Conservation (phyloP, 1,139 yeast genomes). For the Pichia sp. region DNA sequence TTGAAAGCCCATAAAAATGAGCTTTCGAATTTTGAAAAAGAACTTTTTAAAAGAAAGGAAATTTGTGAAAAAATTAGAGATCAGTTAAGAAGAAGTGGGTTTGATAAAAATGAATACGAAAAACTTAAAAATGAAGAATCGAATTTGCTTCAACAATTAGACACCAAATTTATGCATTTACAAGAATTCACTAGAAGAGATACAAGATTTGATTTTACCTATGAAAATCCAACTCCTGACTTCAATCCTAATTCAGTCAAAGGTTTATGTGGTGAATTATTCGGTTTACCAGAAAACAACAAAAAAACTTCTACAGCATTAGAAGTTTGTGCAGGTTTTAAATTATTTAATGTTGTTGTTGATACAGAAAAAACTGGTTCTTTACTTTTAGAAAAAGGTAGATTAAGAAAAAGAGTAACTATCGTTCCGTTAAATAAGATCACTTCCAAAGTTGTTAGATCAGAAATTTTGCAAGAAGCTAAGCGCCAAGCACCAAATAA, state of each 20-base stretch:
- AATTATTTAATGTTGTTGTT: slow-evolving; percentile 85
- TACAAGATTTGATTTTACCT: slow-evolving; percentile 72
- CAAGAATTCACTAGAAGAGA: slow-evolving; percentile 58
- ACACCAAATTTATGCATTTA: slow-evolving; percentile 42
- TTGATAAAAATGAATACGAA: slow-evolving; percentile 43
- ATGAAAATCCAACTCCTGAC: slow-evolving; percentile 54
- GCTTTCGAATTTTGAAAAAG: slow-evolving; percentile 36
- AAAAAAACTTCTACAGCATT: slow-evolving; percentile 70
- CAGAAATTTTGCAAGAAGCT: slow-evolving; percentile 48
- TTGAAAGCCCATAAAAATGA: slow-evolving; percentile 58
- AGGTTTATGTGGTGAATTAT: slow-evolving; percentile 88
- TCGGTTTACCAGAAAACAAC: slow-evolving; percentile 54
- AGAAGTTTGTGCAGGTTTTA: slow-evolving; percentile 92
- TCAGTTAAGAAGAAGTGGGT: slow-evolving; percentile 52
- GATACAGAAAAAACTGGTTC: slow-evolving; percentile 84
- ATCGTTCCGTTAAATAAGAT: slow-evolving; percentile 90
- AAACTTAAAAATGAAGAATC: slow-evolving; percentile 36
- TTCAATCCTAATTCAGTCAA: slow-evolving; percentile 63
- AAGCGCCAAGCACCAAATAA: slow-evolving; percentile 69
- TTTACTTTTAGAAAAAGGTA: slow-evolving; percentile 71
- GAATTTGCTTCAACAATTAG: slow-evolving; percentile 33
- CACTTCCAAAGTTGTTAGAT: slow-evolving; percentile 45
- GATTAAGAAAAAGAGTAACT: slow-evolving; percentile 75
- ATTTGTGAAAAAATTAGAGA: slow-evolving; percentile 34
- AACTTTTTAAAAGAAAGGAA: slow-evolving; percentile 39